A percentile compares a stretch with the other conserved stretches of the same genome.
Evolutionary conservation across 305 asterid genomes (phyloP).

Genomic region (Solanum chacoense): DNA sequence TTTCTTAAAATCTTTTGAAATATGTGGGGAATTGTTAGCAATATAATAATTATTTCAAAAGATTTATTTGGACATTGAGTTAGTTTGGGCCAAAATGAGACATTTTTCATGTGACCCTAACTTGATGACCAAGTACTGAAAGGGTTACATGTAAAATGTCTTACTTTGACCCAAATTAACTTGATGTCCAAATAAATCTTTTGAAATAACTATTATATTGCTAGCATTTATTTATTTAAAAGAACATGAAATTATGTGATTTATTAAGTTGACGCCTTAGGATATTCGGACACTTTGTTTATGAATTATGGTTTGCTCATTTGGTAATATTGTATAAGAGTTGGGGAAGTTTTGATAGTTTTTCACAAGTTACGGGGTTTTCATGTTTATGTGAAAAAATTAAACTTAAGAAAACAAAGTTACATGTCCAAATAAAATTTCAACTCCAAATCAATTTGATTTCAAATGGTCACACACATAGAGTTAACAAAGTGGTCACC

Average conservation of each 20-base stretch:
- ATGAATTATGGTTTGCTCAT: neutral
- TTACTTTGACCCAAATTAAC: neutral
- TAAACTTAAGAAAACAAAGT: neutral
- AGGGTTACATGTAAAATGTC: neutral
- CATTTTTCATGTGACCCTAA: neutral
- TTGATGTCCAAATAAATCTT: neutral
- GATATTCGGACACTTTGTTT: neutral
- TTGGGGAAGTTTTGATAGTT: neutral
- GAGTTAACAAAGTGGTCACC: neutral
- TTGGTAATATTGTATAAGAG: neutral
- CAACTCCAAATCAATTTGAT: neutral
- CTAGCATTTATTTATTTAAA: neutral
- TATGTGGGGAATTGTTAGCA: neutral
- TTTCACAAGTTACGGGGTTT: neutral
- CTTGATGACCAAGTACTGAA: neutral
- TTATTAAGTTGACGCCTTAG: neutral
- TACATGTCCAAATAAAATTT: neutral
- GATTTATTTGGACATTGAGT: neutral
- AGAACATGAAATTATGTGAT: neutral
- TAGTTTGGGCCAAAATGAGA: neutral
- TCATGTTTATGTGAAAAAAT: neutral
- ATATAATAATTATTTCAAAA: neutral
- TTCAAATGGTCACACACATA: neutral
- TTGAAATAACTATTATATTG: neutral
- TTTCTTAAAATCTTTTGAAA: neutral